phyloP scores from a whole-genome alignment of 2,329 filamentous ascomycete genomes.

The Emydomyces testavorans region DNA sequence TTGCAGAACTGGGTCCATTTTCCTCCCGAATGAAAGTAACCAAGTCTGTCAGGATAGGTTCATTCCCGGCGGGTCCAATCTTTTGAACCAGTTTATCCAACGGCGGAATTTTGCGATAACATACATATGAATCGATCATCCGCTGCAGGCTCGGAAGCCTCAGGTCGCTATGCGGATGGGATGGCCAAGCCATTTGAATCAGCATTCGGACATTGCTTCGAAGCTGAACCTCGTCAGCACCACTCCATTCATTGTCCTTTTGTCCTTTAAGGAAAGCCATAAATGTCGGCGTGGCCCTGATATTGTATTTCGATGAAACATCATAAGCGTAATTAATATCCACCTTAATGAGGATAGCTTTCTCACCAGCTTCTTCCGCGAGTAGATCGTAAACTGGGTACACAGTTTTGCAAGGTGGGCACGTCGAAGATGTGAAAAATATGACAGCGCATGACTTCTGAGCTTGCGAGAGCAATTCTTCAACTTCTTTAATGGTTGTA shows the following conservation, averaged over 20 bases:
- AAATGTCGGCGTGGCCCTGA: constrained; percentile 77
- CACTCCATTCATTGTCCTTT: constrained; percentile 69
- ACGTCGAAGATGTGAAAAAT: constrained; percentile 87
- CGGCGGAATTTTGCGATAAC: constrained; percentile 68
- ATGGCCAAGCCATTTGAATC: constrained; percentile 60
- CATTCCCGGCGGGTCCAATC: constrained; percentile 52
- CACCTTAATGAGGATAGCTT: constrained; percentile 66
- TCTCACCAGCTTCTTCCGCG: constrained; percentile 57
- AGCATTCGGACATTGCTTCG: constrained; percentile 62
- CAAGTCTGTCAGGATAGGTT: constrained; percentile 52
- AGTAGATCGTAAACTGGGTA: constrained; percentile 75
- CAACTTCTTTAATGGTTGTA: constrained; percentile 48
- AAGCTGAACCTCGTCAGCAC: constrained; percentile 58
- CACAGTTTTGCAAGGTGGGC: constrained; percentile 68
- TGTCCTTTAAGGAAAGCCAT: constrained; percentile 68
- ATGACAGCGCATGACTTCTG: constrained; percentile 61
- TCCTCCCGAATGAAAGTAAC: constrained; percentile 60
- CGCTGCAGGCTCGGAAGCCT: constrained; percentile 59
- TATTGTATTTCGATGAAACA: constrained; percentile 52
- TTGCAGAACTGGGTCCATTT: constrained; percentile 46
- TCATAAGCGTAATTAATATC: constrained; percentile 59
- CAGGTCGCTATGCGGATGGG: constrained; percentile 63
- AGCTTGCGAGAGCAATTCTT: constrained; percentile 49
- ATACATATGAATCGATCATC: constrained; percentile 53
- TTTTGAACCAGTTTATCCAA: constrained; percentile 71